Evolutionary conservation across 495 filamentous ascomycete species (phyloP).

Genomic region (Lasiosphaeriaceae sp.): DNA sequence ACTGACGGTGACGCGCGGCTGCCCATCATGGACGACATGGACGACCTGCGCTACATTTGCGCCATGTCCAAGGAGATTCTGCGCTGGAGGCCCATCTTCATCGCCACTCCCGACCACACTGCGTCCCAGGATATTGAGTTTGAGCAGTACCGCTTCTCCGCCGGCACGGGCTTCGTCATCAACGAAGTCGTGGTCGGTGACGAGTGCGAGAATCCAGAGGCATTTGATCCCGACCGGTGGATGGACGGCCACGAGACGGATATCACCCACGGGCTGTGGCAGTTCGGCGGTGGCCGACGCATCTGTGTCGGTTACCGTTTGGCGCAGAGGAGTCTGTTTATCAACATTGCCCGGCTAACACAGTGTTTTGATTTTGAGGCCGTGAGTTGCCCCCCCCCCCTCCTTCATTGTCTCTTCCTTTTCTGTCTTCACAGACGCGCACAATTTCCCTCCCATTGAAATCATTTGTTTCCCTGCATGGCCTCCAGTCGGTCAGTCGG

Average conservation of each 20-base stretch:
- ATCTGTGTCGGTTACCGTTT: conserved; percentile 46
- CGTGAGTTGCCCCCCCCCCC: conserved; percentile 5
- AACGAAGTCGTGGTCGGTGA: conserved; percentile 31
- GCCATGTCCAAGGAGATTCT: conserved; percentile 53
- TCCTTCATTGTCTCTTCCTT: not conserved
- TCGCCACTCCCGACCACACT: conserved; percentile 25
- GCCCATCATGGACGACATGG: conserved; percentile 43
- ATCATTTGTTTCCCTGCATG: too few species aligned
- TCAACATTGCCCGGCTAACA: conserved; percentile 39
- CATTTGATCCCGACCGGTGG: conserved; percentile 48
- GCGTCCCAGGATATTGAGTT: conserved; percentile 45
- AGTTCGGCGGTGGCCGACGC: conserved; percentile 38
- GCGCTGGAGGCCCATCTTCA: conserved; percentile 49
- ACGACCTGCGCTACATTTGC: conserved; percentile 44
- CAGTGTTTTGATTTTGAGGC: conserved; percentile 39
- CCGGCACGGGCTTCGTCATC: conserved; percentile 37
- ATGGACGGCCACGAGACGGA: conserved; percentile 34
- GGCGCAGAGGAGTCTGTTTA: conserved; percentile 40
- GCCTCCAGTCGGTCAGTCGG: too few species aligned
- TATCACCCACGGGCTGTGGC: conserved; percentile 24
- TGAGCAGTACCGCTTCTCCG: conserved; percentile 47
- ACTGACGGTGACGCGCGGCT: conserved; percentile 24
- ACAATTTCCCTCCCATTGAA: too few species aligned
- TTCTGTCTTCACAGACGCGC: too few species aligned
- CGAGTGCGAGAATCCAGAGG: conserved; percentile 24